Percentiles rank a stretch among this genome's conserved stretches.
These are phyloP conservation scores for Plantago major DNA, from an alignment of 257 asterid species.

Conservation along the genomic window DNA sequence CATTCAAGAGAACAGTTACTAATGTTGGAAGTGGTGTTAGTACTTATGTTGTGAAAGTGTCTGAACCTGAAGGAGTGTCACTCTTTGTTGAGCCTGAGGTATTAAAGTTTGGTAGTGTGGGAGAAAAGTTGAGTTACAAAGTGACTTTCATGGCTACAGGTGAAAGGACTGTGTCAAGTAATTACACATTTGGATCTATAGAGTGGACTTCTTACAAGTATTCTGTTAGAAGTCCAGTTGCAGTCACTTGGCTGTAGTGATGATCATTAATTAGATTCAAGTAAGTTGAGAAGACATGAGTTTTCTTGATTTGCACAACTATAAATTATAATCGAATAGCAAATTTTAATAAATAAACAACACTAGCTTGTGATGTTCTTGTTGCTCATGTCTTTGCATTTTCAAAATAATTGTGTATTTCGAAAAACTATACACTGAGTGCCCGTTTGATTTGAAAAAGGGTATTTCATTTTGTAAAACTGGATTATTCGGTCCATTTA, in stretches of 20 bases:
- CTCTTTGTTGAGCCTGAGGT: conserved; percentile 42
- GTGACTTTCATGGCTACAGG: conserved; percentile 35
- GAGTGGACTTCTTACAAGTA: conserved; percentile 44
- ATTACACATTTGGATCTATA: conserved; percentile 47
- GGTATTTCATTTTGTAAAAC: no score
- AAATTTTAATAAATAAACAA: no score
- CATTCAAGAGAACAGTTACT: conserved; percentile 49
- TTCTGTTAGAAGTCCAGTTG: conserved; percentile 64
- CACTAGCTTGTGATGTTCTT: no score
- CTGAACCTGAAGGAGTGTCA: conserved; percentile 42
- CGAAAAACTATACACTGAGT: no score
- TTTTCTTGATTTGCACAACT: no score
- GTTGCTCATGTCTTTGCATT: no score
- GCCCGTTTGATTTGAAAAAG: no score
- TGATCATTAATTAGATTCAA: not conserved
- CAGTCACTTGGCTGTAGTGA: conserved; percentile 48
- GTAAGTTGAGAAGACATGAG: not conserved
- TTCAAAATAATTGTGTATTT: no score
- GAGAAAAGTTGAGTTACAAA: conserved; percentile 48
- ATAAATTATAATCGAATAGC: no score
- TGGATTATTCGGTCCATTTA: no score
- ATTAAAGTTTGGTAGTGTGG: conserved; percentile 37
- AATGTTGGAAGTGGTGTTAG: conserved; percentile 55
- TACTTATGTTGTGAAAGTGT: conserved; percentile 32
- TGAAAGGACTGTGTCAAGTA: conserved; percentile 19